Evolutionary conservation across 2,329 filamentous ascomycete species (phyloP), one percentile per base, ranked within the genome.

Genomic region (Sphaerulina musiva): DNA sequence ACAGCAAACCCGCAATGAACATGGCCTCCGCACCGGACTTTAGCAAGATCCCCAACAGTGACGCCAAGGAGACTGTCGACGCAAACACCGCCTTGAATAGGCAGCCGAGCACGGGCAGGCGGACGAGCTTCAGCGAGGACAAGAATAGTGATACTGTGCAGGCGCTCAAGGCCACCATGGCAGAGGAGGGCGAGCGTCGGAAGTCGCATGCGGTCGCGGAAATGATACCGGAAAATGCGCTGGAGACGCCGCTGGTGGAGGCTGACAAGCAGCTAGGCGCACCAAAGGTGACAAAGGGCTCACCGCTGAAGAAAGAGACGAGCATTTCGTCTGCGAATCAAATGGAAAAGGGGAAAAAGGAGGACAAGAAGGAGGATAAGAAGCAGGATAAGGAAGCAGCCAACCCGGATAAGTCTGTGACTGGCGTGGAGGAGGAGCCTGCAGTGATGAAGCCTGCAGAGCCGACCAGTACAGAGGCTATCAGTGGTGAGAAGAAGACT

Each of bases 321-420:
- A 38, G 26, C 26, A 29, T 29, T 7, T 29, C 48, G 32, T 41
- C 48, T 20, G 31, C 34, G 40, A 42, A 51, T 17, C 29, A 38
- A 10, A 31, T 38, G n/a, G 39, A 51, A 23, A 44, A 61, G 32
- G 55, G 47, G 44, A 26, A 54, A 48, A 74, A 74, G 20, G 20
- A 20, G 20, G 20, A 20, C 20, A 20, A 20, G 20, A 20, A 74
- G 43, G 72, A 71, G 23, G 74, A 77, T 63, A 76, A 77, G 64
- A 20, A 74, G 44, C 72, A 71, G 23, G 74, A 77, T 63, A 76
- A 77, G 64, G 34, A 38, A n/a, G 65, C 64, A n/a, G 69, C 67
- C 10, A 74, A 74, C 44, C 73, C 72, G 23, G 74, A 77, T 63
- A 76, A 77, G 64, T 63, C 62, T 52, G 67, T 67, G 8, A 72